Base-by-base conservation (phyloP, 495 filamentous ascomycete genomes). In the Zalerion maritima region DNA sequence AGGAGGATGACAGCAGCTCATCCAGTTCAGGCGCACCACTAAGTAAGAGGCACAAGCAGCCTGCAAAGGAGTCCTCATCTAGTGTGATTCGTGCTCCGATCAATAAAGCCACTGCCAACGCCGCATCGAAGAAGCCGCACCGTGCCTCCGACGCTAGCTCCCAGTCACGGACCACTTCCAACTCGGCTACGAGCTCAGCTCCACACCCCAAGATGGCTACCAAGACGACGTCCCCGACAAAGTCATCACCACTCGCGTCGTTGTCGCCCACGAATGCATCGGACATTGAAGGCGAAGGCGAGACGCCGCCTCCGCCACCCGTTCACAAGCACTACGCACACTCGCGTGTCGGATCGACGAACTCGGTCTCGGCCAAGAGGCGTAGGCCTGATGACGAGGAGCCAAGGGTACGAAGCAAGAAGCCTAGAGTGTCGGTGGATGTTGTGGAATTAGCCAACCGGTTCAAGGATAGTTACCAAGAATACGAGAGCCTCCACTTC, bases 211-310 rank as follows among this genome's bases (percentile, higher is more conserved):
- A 32, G 10, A 34, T 35, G 35, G 59, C 55, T 39, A 49, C 41
- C 36, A 66, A 64, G 55, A 60, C 54, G 34, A 60, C 49, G 5
- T 78, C 75, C 3, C 73, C 75, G 1, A 60, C 66, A 33, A 86
- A 84, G 38, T 79, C 78, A 0, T 82, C 79, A 4, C 76, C 77
- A 3, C 62, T 82, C 21, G 75, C 71, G 14, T 72, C 74, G 3
- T 82, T 78, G n/a, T 78, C 78, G 13, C 78, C 77, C 2, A 71
- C 75, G 10, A 83, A 81, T 49, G 73, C 73, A 4, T 81, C 77
- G 3, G 75, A 81, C 31, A 41, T 75, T 13, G 67, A 66, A 18
- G 33, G 45, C n/a, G 32, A 40, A 14, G 33, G 40, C 12, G 56
- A 59, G 34, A 47, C 57, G 12, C 57, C 57, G 11, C 49, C 57